These are phyloP conservation scores for Terfezia claveryi DNA, from an alignment of 495 filamentous ascomycete species.

Conservation along the genomic window DNA sequence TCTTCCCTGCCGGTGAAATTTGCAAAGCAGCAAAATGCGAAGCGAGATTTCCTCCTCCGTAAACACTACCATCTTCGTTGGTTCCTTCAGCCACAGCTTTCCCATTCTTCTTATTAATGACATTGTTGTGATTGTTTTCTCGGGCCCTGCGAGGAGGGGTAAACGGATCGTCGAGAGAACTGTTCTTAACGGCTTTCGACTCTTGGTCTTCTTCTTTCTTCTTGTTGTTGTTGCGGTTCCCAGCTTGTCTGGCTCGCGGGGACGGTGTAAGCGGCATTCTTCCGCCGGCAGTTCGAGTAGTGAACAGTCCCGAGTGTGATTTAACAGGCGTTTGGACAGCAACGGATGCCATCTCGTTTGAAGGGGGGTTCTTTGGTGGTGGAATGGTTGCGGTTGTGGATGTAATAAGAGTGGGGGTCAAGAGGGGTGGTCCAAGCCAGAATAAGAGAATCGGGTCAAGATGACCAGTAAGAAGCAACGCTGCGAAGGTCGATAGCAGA, in stretches of 20 bases:
- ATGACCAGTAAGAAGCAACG: too few species aligned
- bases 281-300: slow-evolving; percentile 74
- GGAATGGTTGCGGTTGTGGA: too few species aligned
- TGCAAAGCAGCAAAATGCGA: slow-evolving; percentile 44
- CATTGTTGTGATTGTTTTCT: too few species aligned
- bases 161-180: slow-evolving; percentile 36
- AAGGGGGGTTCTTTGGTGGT: too few species aligned
- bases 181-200: slow-evolving; percentile 16
- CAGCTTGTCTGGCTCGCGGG: slow-evolving; percentile 36
- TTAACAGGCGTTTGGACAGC: slow-evolving; percentile 80
- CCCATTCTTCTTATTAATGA: slow-evolving; percentile 22
- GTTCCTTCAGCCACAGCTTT: slow-evolving; percentile 21
- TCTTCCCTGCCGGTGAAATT: not conserved
- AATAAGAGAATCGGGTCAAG: too few species aligned
- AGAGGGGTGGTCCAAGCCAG: too few species aligned
- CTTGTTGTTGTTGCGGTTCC: not conserved
- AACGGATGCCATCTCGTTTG: slow-evolving; percentile 51
- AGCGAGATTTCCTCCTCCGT: slow-evolving; percentile 42
- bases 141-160: slow-evolving; percentile 37
- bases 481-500: too few species aligned
- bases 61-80: slow-evolving; percentile 39
- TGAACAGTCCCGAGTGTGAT: slow-evolving; percentile 83
- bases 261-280: slow-evolving; percentile 89
- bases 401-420: too few species aligned
- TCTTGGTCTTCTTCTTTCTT: not conserved